phyloP scores from a whole-genome alignment of 495 filamentous ascomycete species.

The Talaromyces borbonicus region DNA sequence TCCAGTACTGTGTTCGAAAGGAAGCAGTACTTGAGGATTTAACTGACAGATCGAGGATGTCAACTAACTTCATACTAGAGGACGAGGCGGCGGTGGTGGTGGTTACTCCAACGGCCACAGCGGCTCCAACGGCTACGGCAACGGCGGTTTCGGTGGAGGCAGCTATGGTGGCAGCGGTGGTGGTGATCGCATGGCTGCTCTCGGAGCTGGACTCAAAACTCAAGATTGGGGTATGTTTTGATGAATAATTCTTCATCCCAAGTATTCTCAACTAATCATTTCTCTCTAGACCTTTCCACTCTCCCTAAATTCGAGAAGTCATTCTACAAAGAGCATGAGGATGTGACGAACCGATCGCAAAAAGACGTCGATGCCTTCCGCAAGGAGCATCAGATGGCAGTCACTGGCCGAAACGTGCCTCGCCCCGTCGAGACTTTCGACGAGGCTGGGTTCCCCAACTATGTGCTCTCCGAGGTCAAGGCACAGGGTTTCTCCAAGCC shows the following conservation, averaged over 20 bases:
- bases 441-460: constrained; percentile 91
- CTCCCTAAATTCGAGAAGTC: constrained; percentile 97
- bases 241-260: constrained; percentile 3
- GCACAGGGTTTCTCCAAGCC: constrained; percentile 87
- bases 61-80: constrained; percentile 22
- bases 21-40: too few species aligned
- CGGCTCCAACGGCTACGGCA: constrained; percentile 28
- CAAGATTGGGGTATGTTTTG: constrained; percentile 70
- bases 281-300: constrained; percentile 52
- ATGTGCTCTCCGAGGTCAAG: constrained; percentile 98
- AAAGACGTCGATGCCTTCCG: constrained; percentile 83
- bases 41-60: background rate
- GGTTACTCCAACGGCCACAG: constrained; percentile 36
- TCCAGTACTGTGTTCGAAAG: too few species aligned
- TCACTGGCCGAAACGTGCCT: constrained; percentile 69
- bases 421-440: constrained; percentile 94
- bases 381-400: constrained; percentile 64
- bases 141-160: constrained; percentile 38
- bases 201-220: constrained; percentile 75
- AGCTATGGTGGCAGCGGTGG: constrained; percentile 48
- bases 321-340: constrained; percentile 91
- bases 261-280: constrained; percentile 17
- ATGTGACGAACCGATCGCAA: constrained; percentile 61
- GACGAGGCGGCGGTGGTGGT: constrained; percentile 34
- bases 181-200: constrained; percentile 88